These are phyloP conservation scores for Nicotiana paniculata DNA, from an alignment of 257 asterid genomes.

Conservation along the genomic window DNA sequence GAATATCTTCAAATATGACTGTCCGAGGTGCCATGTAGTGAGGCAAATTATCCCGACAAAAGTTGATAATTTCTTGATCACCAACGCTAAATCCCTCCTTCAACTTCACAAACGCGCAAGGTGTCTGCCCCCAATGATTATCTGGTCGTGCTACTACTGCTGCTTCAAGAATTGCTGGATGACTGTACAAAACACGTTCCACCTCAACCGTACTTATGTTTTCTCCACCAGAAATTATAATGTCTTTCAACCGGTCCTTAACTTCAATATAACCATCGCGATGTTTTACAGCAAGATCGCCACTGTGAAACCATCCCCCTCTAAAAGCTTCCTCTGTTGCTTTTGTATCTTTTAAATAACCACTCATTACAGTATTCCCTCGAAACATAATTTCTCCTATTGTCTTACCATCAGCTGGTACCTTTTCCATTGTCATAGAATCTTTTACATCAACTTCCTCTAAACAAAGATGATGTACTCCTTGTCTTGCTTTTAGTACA, in stretches of 20 bases:
- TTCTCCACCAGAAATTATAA: slow-evolving; percentile 33
- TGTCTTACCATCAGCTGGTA: slow-evolving; percentile 28
- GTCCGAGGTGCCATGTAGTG: slow-evolving; percentile 34
- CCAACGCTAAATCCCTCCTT: slow-evolving; percentile 21
- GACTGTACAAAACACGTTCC: slow-evolving; percentile 23
- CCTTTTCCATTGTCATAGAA: slow-evolving; percentile 22
- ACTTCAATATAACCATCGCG: slow-evolving; percentile 29
- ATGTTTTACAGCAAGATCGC: slow-evolving; percentile 32
- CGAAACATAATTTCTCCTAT: slow-evolving; percentile 34
- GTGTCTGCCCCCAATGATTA: slow-evolving; percentile 34
- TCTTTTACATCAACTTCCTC: slow-evolving; percentile 26
- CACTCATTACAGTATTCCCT: slow-evolving; percentile 34
- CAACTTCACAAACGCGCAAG: slow-evolving; percentile 32
- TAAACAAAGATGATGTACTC: slow-evolving; percentile 27
- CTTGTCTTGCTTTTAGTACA: slow-evolving; percentile 27
- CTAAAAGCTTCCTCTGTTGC: slow-evolving; percentile 31
- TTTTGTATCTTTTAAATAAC: slow-evolving; percentile 20
- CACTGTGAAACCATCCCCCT: slow-evolving; percentile 31
- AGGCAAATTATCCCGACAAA: slow-evolving; percentile 29
- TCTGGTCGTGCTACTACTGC: slow-evolving; percentile 34
- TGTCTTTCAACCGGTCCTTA: slow-evolving; percentile 32
- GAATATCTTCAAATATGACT: slow-evolving; percentile 29
- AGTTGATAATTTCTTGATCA: slow-evolving; percentile 20
- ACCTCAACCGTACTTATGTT: slow-evolving; percentile 35
- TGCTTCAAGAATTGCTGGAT: slow-evolving; percentile 31